Evolutionary conservation across 2,329 filamentous ascomycete species (phyloP).

Genomic region (Ambrosiella cleistominuta): DNA sequence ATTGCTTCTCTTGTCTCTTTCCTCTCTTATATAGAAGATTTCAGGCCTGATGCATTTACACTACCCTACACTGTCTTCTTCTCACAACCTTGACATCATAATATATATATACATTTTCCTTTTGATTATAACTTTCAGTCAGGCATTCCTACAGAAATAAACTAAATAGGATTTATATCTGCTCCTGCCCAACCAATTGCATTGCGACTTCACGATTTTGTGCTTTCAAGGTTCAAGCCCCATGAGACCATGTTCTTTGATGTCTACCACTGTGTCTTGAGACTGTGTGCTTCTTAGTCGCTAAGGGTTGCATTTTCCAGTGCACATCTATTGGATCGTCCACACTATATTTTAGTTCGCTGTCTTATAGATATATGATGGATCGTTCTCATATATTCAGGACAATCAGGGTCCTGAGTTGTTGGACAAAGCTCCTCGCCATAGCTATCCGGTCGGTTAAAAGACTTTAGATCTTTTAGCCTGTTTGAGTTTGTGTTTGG

Average conservation of each 20-base stretch:
- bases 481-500: neutral
- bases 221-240: neutral
- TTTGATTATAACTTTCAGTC: too few species aligned
- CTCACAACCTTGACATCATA: too few species aligned
- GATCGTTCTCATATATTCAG: neutral
- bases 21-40: neutral
- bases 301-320: neutral
- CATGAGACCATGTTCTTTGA: neutral
- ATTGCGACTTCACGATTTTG: neutral
- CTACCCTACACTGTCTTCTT: neutral
- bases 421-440: neutral
- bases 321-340: neutral
- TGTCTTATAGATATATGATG: neutral
- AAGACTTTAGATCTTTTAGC: neutral
- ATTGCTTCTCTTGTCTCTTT: neutral
- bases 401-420: neutral
- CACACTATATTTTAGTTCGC: neutral
- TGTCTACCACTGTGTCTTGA: neutral
- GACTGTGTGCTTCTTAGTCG: neutral
- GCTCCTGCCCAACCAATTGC: neutral
- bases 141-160: too few species aligned
- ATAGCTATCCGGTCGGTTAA: neutral
- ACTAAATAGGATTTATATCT: neutral
- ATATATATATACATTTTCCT: too few species aligned
- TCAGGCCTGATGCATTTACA: neutral